These are phyloP conservation scores for Thinopyrum obtusiflorum DNA, from an alignment of 202 grass and related monocot species.

Conservation along the genomic window DNA sequence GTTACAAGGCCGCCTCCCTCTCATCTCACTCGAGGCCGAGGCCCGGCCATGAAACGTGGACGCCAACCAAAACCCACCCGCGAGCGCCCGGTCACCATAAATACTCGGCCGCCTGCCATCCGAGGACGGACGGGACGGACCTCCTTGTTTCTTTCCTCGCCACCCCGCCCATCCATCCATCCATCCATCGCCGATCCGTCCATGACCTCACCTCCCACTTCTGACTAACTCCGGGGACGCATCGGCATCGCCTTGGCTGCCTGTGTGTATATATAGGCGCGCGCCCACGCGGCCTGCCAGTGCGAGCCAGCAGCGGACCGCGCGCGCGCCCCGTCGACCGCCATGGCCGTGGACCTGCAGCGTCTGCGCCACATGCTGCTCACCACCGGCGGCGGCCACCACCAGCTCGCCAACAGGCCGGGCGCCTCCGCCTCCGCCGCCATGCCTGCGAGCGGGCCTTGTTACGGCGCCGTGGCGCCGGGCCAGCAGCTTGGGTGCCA, in stretches of 20 bases:
- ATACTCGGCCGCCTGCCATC: slow-evolving; percentile 9
- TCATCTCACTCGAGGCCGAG: neutral
- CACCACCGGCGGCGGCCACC: slow-evolving; percentile 5
- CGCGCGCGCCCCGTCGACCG: neutral
- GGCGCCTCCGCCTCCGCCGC: neutral
- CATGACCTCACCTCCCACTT: neutral
- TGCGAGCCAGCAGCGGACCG: no score
- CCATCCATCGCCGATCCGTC: neutral
- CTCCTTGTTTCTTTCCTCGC: neutral
- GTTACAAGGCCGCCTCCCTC: no score
- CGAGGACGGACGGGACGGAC: neutral
- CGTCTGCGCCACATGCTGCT: slow-evolving; percentile 43
- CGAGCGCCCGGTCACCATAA: slow-evolving; percentile 22
- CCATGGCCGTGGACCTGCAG: slow-evolving; percentile 76
- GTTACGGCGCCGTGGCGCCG: neutral
- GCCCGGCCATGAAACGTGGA: neutral
- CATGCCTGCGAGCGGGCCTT: neutral
- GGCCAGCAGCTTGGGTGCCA: neutral
- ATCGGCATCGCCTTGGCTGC: neutral
- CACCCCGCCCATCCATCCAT: neutral
- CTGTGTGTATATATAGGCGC: neutral
- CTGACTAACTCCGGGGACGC: neutral
- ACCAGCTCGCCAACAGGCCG: neutral
- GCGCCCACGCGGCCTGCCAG: neutral
- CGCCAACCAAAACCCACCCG: neutral